Evolutionary conservation across 2,329 filamentous ascomycete genomes (phyloP), one percentile per base, ranked within the genome.

Genomic region (Ophiostoma triangulosporum): DNA sequence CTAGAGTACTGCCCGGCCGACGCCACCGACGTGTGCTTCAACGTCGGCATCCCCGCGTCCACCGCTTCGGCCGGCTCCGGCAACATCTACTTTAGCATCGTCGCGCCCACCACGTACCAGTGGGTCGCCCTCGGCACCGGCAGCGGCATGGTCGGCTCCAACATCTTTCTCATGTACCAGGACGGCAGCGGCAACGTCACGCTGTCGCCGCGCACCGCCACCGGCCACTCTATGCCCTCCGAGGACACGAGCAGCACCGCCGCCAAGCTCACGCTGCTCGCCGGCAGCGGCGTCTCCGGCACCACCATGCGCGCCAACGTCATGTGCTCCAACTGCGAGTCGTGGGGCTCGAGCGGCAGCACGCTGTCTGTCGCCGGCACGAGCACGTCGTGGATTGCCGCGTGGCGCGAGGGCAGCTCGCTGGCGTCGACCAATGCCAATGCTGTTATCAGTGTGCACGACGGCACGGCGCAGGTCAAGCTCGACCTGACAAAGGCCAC

Each of bases 91-190:
- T 72, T 84, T 58, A 79, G 81, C 61, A 70, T 84, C 54, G 67
- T 66, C n/a, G 77, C 78, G 4, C 75, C 77, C 1, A 69, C 69
- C 2, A 67, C 66, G 6, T 75, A 75, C 62, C 60, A 64, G 56
- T 84, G 81, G 81, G 70, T 81, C 15, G 75, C 70, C 8, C 67
- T 83, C 17, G 81, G 77, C 29, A 77, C 76, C 31, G 81, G 81
- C 46, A 59, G 61, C 0, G 56, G 58, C 40, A 84, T 84, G 81
- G 38, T 63, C 14, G 75, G 72, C 31, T 64, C 80, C 50, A 75
- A 80, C 62, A 81, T 84, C 54, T 83, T 84, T 62, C 58, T 84
- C 61, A 70, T 83, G 59, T 84, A 84, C 64, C 66, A 75, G 46
- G 71, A 80, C 58, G 77, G 77, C 55, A 58, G 60, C 3, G 74